Conservation (phyloP, 2,329 filamentous ascomycete species). For the Pseudogymnoascus sp. region DNA sequence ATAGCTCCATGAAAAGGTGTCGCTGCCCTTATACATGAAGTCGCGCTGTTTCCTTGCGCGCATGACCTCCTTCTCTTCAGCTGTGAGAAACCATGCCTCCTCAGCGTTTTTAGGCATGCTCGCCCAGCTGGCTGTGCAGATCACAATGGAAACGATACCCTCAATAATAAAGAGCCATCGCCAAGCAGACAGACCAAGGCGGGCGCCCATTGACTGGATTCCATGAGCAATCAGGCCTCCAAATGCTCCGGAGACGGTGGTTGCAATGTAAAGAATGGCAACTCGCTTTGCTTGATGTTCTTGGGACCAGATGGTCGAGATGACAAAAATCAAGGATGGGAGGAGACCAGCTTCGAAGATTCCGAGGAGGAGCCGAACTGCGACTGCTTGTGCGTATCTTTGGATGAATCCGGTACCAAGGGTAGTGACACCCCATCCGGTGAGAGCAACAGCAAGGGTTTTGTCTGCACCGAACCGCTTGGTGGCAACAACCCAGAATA, state of each 20-base stretch:
- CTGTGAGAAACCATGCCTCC: constrained; percentile 25
- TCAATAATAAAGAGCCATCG: constrained; percentile 26
- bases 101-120: constrained; percentile 23
- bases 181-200: constrained; percentile 26
- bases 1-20: constrained; percentile 27
- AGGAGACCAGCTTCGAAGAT: constrained; percentile 26
- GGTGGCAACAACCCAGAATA: constrained; percentile 21
- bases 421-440: constrained; percentile 12
- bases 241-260: constrained; percentile 11
- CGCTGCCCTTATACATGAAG: constrained; percentile 25
- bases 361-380: constrained; percentile 26
- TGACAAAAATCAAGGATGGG: constrained; percentile 24
- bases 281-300: constrained; percentile 25
- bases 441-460: constrained; percentile 10
- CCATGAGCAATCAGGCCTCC: no score
- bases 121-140: constrained; percentile 21
- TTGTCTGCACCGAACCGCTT: constrained; percentile 15
- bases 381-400: neutral
- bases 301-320: constrained; percentile 27
- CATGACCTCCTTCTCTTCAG: constrained; percentile 23
- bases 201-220: constrained; percentile 15
- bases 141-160: constrained; percentile 19
- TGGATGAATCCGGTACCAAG: no score
- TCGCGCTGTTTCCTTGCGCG: constrained; percentile 26
- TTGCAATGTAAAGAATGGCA: constrained; percentile 24